Percentiles rank a stretch among this genome's conserved stretches.
Conservation (phyloP, 2,329 filamentous ascomycete species). For the Neofusicoccum parvum region DNA sequence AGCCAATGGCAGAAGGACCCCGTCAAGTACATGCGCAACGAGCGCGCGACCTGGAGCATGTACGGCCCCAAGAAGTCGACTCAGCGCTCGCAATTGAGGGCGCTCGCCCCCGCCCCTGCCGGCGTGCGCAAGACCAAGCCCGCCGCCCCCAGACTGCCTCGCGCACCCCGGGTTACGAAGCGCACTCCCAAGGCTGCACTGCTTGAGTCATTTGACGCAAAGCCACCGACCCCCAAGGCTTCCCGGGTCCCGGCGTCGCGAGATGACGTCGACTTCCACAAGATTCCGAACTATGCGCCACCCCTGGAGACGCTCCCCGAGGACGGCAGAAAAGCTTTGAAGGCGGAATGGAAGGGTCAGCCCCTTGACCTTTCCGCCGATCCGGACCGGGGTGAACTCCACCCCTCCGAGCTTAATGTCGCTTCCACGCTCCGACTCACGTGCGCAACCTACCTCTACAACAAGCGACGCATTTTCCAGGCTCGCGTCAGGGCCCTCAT, state of each 20-base stretch:
- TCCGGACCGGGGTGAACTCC: constrained; percentile 69
- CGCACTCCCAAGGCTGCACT: constrained; percentile 35
- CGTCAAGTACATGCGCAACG: constrained; percentile 55
- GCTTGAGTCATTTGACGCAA: constrained; percentile 42
- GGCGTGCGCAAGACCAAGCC: constrained; percentile 36
- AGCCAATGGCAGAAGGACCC: constrained; percentile 50
- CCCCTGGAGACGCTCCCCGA: constrained; percentile 64
- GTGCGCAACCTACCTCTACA: constrained; percentile 85
- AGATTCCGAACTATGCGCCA: constrained; percentile 73
- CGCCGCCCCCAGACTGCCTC: constrained; percentile 35
- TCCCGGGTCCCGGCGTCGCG: constrained; percentile 72
- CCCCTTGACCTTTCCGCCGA: constrained; percentile 76
- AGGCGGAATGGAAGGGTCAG: constrained; percentile 85
- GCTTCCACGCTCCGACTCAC: constrained; percentile 80
- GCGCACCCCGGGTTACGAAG: constrained; percentile 37
- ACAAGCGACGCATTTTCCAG: constrained; percentile 89
- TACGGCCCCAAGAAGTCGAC: constrained; percentile 41
- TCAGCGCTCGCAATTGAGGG: constrained; percentile 41
- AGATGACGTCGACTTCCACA: constrained; percentile 79
- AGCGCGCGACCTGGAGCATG: constrained; percentile 51
- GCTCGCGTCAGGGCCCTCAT: constrained; percentile 68
- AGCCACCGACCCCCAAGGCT: constrained; percentile 40
- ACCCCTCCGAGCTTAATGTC: constrained; percentile 74
- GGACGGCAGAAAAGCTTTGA: constrained; percentile 66
- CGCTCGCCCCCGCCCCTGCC: constrained; percentile 41